Evolutionary conservation across 768 basidiomycete species (phyloP).

Genomic region (Mycena galericulata): DNA sequence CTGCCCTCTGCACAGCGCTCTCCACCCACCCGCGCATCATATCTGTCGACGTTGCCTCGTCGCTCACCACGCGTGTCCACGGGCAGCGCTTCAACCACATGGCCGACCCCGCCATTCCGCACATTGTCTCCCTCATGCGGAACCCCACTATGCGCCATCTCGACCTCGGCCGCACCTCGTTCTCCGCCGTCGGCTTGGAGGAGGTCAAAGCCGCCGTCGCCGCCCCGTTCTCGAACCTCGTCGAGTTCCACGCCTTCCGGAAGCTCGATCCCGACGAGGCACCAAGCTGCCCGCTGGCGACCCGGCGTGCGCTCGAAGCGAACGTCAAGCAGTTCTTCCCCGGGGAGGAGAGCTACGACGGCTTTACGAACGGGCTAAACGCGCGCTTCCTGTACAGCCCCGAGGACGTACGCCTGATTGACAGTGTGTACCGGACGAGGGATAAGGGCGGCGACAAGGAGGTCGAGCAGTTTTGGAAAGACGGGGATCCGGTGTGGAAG

Average conservation of each 20-base stretch:
- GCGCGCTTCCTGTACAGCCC: conserved; percentile 29
- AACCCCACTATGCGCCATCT: conserved; percentile 27
- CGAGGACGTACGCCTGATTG: conserved; percentile 29
- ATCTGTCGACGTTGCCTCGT: conserved; percentile 10
- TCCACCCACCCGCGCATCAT: conserved; percentile 25
- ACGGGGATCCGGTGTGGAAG: conserved; percentile 27
- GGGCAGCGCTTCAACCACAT: conserved; percentile 29
- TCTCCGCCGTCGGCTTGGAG: conserved; percentile 21
- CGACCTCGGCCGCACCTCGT: conserved; percentile 21
- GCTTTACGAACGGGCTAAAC: conserved; percentile 14
- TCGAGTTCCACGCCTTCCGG: conserved; percentile 18
- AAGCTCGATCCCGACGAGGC: background rate
- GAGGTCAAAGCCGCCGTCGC: conserved; percentile 16
- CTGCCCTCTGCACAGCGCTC: conserved; percentile 24
- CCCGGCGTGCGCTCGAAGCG: conserved; percentile 18
- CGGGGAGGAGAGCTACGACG: conserved; percentile 19
- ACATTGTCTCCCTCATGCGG: conserved; percentile 18
- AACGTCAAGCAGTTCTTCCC: conserved; percentile 17
- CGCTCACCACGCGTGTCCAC: conserved; percentile 18
- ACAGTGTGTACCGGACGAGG: conserved; percentile 35
- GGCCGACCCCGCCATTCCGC: conserved; percentile 12
- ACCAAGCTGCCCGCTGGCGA: conserved; percentile 4
- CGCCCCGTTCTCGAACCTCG: conserved; percentile 13
- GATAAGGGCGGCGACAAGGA: conserved; percentile 18
- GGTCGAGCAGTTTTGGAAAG: conserved; percentile 12